phyloP scores from a whole-genome alignment of 805 yeast species.

The Brettanomyces nanus region DNA sequence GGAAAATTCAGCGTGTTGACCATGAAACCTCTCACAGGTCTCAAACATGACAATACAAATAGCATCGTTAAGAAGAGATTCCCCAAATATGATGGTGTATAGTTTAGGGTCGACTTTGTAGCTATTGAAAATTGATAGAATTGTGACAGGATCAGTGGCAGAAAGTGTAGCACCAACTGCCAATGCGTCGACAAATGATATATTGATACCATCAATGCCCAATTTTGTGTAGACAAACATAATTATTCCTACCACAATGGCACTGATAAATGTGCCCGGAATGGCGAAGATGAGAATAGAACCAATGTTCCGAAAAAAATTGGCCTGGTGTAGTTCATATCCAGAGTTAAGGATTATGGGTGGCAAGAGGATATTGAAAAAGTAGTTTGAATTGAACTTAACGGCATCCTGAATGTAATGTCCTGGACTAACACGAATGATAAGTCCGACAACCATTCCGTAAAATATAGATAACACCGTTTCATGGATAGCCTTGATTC shows the following conservation, averaged over 20 bases:
- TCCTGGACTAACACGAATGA: slow-evolving; percentile 88
- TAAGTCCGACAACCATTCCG: slow-evolving; percentile 92
- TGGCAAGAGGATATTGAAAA: slow-evolving; percentile 88
- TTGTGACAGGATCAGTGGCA: slow-evolving; percentile 98
- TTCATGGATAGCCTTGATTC: slow-evolving; percentile 95
- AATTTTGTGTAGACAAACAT: slow-evolving; percentile 83
- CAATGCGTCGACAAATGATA: slow-evolving; percentile 94
- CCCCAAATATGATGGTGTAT: slow-evolving; percentile 96
- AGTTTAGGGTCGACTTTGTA: slow-evolving; percentile 97
- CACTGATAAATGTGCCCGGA: slow-evolving; percentile 91
- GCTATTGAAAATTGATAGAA: slow-evolving; percentile 90
- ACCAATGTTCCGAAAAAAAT: slow-evolving; percentile 87
- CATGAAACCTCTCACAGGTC: slow-evolving; percentile 94
- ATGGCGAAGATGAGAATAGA: slow-evolving; percentile 90
- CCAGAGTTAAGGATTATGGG: slow-evolving; percentile 96
- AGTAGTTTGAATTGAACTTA: slow-evolving; percentile 87
- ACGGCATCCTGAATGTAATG: slow-evolving; percentile 96
- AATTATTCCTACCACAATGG: slow-evolving; percentile 84
- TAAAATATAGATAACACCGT: slow-evolving; percentile 92
- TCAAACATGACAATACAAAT: slow-evolving; percentile 98
- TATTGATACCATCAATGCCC: slow-evolving; percentile 80
- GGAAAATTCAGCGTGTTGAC: slow-evolving; percentile 64
- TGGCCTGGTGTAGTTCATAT: slow-evolving; percentile 91
- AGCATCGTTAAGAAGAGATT: slow-evolving; percentile 91
- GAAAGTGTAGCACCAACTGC: slow-evolving; percentile 97